Evolutionary conservation across 768 basidiomycete species (phyloP).

Genomic region (Lentinula detonsa): DNA sequence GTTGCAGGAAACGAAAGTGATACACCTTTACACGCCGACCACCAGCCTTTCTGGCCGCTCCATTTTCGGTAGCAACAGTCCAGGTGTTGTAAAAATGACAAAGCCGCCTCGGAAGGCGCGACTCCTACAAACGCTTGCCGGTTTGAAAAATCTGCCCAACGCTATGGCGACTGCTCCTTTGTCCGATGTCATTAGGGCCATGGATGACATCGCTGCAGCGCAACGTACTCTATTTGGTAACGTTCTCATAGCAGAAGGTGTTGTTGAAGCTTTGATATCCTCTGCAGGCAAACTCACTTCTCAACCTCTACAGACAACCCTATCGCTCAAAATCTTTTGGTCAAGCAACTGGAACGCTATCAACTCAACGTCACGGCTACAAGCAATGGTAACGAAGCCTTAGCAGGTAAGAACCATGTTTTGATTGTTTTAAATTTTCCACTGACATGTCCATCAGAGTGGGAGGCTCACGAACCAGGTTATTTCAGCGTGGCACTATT

Average conservation of each 20-base stretch:
- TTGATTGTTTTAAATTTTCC: background rate
- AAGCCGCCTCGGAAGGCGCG: slow-evolving; percentile 62
- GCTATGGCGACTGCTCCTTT: slow-evolving; percentile 30
- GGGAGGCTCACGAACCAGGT: slow-evolving; percentile 63
- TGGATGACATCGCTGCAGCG: slow-evolving; percentile 39
- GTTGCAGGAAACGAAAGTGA: slow-evolving; percentile 52
- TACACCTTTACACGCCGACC: slow-evolving; percentile 70
- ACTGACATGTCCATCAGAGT: slow-evolving; percentile 34
- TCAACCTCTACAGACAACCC: slow-evolving; percentile 48
- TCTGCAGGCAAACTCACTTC: background rate
- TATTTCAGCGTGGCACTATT: slow-evolving; percentile 68
- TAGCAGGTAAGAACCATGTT: slow-evolving; percentile 33
- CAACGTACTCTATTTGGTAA: slow-evolving; percentile 59
- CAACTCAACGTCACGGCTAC: slow-evolving; percentile 58
- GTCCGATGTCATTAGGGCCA: slow-evolving; percentile 32
- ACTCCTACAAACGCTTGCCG: slow-evolving; percentile 56
- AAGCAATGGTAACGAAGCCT: slow-evolving; percentile 62
- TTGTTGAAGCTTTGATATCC: background rate
- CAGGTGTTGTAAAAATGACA: slow-evolving; percentile 61
- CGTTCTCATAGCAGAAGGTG: slow-evolving; percentile 70
- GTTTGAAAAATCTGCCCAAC: slow-evolving; percentile 47
- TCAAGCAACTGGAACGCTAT: slow-evolving; percentile 61
- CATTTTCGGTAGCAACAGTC: slow-evolving; percentile 42
- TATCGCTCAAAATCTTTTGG: slow-evolving; percentile 59
- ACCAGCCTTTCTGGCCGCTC: slow-evolving; percentile 49